phyloP scores from a whole-genome alignment of 164 flowering plant species.

The Stephania japonica region DNA sequence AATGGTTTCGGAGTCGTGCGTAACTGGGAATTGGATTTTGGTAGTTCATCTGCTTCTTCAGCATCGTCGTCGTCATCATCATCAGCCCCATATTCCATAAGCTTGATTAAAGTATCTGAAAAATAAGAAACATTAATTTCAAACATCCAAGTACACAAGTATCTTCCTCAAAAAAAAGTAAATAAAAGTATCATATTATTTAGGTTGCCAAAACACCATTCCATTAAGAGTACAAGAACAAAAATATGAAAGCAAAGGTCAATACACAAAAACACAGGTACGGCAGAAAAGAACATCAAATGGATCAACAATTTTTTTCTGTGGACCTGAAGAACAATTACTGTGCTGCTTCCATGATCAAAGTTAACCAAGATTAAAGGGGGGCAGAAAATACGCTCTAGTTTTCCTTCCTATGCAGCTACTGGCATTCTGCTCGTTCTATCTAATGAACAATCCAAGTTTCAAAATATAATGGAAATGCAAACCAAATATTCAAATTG shows the following conservation, averaged over 20 bases:
- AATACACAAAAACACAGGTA: too few species aligned
- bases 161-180: too few species aligned
- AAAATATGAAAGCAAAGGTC: too few species aligned
- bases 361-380: neutral
- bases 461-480: neutral
- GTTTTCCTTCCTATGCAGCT: neutral
- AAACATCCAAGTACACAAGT: too few species aligned
- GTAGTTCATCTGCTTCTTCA: conserved; percentile 33
- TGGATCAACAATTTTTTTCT: too few species aligned
- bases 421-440: neutral
- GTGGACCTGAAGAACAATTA: neutral
- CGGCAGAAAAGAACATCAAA: too few species aligned
- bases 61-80: conserved; percentile 56
- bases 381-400: neutral
- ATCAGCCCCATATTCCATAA: conserved; percentile 91
- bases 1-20: conserved; percentile 53
- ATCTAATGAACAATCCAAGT: neutral
- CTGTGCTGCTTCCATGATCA: neutral
- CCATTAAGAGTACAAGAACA: too few species aligned
- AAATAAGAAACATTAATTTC: neutral
- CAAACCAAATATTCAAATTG: neutral
- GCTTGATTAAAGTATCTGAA: conserved; percentile 68
- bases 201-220: too few species aligned
- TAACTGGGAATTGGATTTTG: conserved; percentile 15
- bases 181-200: too few species aligned